Percentiles rank a stretch among this genome's conserved stretches.
Evolutionary conservation across 2,329 filamentous ascomycete species (phyloP).

Genomic region (Balansia obtecta): DNA sequence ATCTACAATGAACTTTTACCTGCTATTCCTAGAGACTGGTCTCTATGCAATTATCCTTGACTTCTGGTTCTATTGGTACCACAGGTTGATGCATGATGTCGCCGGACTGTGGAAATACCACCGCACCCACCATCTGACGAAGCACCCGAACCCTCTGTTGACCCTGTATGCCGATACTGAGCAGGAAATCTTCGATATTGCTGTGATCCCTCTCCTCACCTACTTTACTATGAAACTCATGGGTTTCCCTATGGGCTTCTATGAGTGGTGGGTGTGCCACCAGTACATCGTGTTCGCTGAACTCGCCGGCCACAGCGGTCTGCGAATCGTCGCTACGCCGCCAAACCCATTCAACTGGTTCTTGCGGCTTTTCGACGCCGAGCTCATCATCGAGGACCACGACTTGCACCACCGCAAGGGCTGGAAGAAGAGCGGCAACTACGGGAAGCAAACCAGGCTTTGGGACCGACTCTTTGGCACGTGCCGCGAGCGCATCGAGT

Average conservation of each 20-base stretch:
- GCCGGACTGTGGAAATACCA: slow-evolving; percentile 5
- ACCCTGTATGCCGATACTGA: slow-evolving; percentile 4
- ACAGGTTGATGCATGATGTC: slow-evolving; percentile 6
- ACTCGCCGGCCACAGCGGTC: slow-evolving; percentile 5
- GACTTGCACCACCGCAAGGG: slow-evolving; percentile 7
- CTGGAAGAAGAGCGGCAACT: slow-evolving; percentile 7
- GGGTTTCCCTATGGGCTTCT: slow-evolving; percentile 6
- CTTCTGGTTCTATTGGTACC: slow-evolving; percentile 8
- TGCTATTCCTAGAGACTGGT: slow-evolving; percentile 2
- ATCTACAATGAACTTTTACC: not conserved
- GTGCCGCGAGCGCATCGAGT: slow-evolving; percentile 5
- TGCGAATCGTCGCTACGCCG: slow-evolving; percentile 2
- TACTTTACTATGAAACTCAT: slow-evolving; percentile 6
- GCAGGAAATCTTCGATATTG: slow-evolving; percentile 6
- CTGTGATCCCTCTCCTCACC: slow-evolving; percentile 3
- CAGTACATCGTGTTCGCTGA: slow-evolving; percentile 6
- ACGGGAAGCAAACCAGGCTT: slow-evolving; percentile 6
- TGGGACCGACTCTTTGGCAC: slow-evolving; percentile 6
- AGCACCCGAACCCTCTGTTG: slow-evolving; percentile 6
- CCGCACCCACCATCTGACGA: slow-evolving; percentile 6
- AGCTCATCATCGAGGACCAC: slow-evolving; percentile 6
- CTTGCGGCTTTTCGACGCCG: not conserved
- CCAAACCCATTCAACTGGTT: slow-evolving; percentile 4
- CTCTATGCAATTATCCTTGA: slow-evolving; percentile 4
- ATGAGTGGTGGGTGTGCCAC: slow-evolving; percentile 7